Conservation (phyloP, 1,139 yeast species). For the Hanseniaspora sp. region DNA sequence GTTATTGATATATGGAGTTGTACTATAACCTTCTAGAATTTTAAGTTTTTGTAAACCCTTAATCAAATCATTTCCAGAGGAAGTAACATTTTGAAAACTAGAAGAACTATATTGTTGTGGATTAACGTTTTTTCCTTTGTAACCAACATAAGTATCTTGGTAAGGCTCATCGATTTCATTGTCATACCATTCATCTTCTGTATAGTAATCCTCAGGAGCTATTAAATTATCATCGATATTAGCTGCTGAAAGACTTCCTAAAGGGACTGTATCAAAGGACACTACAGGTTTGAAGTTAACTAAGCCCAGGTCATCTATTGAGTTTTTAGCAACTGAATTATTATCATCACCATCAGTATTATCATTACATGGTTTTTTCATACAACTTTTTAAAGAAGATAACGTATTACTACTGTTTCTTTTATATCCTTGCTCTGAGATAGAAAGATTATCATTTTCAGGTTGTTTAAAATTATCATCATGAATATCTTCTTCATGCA, state of each 20-base stretch:
- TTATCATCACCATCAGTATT: not conserved
- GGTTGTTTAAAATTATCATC: not conserved
- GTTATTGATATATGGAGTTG: slow-evolving; percentile 25
- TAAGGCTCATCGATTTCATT: slow-evolving; percentile 21
- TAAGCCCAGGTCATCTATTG: not conserved
- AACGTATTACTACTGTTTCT: not conserved
- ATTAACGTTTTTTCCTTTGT: slow-evolving; percentile 17
- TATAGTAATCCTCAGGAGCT: slow-evolving; percentile 23
- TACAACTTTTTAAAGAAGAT: slow-evolving; percentile 9
- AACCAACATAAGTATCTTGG: slow-evolving; percentile 18
- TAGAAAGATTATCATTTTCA: not conserved
- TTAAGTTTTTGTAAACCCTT: slow-evolving; percentile 24
- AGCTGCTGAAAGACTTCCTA: slow-evolving; percentile 20
- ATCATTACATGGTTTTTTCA: not conserved
- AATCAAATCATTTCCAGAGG: slow-evolving; percentile 8
- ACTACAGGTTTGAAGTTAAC: slow-evolving; percentile 23
- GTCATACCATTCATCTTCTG: slow-evolving; percentile 28
- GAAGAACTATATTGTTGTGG: slow-evolving; percentile 17
- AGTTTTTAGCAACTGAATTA: not conserved
- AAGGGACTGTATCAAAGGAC: slow-evolving; percentile 30
- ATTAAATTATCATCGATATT: slow-evolving; percentile 20
- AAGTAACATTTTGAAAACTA: slow-evolving; percentile 1
- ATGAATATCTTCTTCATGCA: no score
- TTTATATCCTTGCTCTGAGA: not conserved
- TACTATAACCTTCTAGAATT: slow-evolving; percentile 28